These are phyloP conservation scores for Alternaria sp. DNA, from an alignment of 2,329 filamentous ascomycete species.

Conservation along the genomic window DNA sequence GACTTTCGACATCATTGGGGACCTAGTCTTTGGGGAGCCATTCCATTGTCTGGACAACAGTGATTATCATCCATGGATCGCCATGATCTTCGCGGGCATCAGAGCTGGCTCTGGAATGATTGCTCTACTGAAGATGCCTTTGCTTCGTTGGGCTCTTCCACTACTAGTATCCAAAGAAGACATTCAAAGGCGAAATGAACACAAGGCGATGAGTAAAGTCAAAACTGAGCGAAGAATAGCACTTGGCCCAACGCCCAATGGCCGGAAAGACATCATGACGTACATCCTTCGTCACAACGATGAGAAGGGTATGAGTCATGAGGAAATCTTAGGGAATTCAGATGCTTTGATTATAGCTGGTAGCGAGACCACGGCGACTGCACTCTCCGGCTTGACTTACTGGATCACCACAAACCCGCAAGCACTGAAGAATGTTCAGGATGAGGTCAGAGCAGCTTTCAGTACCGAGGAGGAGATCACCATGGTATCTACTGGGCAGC, in stretches of 20 bases:
- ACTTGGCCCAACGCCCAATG: slow-evolving; percentile 1
- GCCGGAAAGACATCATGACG: slow-evolving; percentile 17
- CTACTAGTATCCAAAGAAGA: slow-evolving; percentile 5
- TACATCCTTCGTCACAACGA: slow-evolving; percentile 23
- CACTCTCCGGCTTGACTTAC: slow-evolving; percentile 15
- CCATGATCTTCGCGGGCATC: neutral
- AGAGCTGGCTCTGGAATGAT: neutral
- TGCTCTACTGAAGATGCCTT: neutral
- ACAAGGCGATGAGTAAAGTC: slow-evolving; percentile 2
- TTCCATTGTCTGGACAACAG: slow-evolving; percentile 47
- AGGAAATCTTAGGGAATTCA: slow-evolving; percentile 43
- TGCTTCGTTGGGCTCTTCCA: neutral
- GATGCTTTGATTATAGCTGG: slow-evolving; percentile 47
- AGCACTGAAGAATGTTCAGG: slow-evolving; percentile 13
- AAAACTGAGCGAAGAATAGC: slow-evolving; percentile 3
- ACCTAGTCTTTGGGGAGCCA: slow-evolving; percentile 53
- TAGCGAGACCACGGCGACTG: slow-evolving; percentile 41
- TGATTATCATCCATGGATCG: slow-evolving; percentile 47
- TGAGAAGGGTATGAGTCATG: slow-evolving; percentile 24
- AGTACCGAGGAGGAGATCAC: slow-evolving; percentile 20
- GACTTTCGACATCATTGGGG: slow-evolving; percentile 55
- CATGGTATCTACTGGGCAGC: neutral
- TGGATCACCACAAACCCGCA: slow-evolving; percentile 19
- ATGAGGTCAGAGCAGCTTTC: slow-evolving; percentile 19
- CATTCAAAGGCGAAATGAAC: neutral